A percentile compares a stretch with the other conserved stretches of the same genome.
Evolutionary conservation across 1,139 yeast species (phyloP).

Genomic region (Lodderomyces metapsilosis): DNA sequence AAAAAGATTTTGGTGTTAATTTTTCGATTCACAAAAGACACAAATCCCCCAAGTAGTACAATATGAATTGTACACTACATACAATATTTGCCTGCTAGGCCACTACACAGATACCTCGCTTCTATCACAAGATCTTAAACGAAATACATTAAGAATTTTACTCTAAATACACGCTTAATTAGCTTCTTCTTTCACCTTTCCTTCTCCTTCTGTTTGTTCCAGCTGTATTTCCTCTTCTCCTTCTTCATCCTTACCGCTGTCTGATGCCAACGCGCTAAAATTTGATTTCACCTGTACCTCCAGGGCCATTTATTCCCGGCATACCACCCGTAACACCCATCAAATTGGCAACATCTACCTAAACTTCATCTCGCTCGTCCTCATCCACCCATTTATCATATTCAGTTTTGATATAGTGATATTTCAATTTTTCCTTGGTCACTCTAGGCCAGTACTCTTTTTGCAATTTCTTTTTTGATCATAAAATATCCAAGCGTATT

Average conservation of each 20-base stretch:
- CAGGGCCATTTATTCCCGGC: slow-evolving; percentile 29
- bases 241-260: not conserved
- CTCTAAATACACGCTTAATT: slow-evolving; percentile 4
- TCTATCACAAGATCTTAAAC: not conserved
- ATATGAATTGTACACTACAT: too few species aligned
- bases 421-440: slow-evolving; percentile 70
- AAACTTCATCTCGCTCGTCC: slow-evolving; percentile 78
- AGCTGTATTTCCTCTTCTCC: slow-evolving; percentile 1
- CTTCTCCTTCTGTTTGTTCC: not conserved
- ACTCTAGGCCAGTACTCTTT: slow-evolving; percentile 92
- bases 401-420: slow-evolving; percentile 83
- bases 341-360: slow-evolving; percentile 46
- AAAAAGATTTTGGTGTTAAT: not conserved
- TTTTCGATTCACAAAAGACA: not conserved
- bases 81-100: too few species aligned
- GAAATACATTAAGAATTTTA: not conserved
- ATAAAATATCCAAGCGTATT: too few species aligned
- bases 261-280: slow-evolving; percentile 4
- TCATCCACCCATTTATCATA: slow-evolving; percentile 97
- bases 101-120: too few species aligned
- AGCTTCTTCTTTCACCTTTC: not conserved
- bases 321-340: slow-evolving; percentile 28
- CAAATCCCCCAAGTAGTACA: too few species aligned
- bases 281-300: slow-evolving; percentile 23
- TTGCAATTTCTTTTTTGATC: slow-evolving; percentile 65